Percentiles rank a stretch among this genome's conserved stretches.
Conservation (phyloP, 495 filamentous ascomycete species). For the Penicillium psychrofluorescens region DNA sequence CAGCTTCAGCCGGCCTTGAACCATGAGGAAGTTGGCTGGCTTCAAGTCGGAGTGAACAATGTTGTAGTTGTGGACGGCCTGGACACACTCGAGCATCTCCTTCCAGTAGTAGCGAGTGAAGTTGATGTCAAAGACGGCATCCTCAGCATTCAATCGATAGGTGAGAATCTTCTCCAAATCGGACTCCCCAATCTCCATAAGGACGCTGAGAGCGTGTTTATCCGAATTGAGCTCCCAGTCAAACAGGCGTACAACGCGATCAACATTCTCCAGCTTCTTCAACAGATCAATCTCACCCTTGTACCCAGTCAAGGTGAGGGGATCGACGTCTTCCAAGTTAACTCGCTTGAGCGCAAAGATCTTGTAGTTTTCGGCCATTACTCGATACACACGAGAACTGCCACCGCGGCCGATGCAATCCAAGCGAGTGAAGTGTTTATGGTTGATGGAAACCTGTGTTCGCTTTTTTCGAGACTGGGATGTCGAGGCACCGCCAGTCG, state of each 20-base stretch:
- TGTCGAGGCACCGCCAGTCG: conserved; percentile 69
- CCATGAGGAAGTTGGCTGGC: conserved; percentile 88
- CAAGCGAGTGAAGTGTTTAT: conserved; percentile 79
- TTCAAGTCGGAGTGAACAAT: conserved; percentile 97
- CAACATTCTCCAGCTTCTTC: conserved; percentile 70
- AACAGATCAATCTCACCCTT: conserved; percentile 96
- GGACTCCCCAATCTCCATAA: conserved; percentile 98
- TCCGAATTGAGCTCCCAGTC: conserved; percentile 91
- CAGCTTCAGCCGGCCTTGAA: conserved; percentile 74
- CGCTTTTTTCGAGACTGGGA: conserved; percentile 67
- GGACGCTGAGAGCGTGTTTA: conserved; percentile 76
- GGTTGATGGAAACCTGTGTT: conserved; percentile 78
- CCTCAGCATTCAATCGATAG: conserved; percentile 62
- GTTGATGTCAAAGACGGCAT: conserved; percentile 70
- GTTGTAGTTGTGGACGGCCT: conserved; percentile 77
- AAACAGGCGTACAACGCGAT: conserved; percentile 80
- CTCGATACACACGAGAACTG: conserved; percentile 87
- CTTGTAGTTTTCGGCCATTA: conserved; percentile 93
- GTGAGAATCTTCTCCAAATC: conserved; percentile 84
- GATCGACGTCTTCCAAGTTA: conserved; percentile 83
- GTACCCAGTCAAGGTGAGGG: conserved; percentile 74
- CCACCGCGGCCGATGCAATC: conserved; percentile 89
- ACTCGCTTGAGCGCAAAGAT: conserved; percentile 92
- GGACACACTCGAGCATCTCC: conserved; percentile 95
- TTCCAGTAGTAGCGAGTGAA: conserved; percentile 98